A percentile compares a stretch with the other conserved stretches of the same genome.
Conservation (phyloP, 352 stramenopile species). For the Phytophthora hybrid region DNA sequence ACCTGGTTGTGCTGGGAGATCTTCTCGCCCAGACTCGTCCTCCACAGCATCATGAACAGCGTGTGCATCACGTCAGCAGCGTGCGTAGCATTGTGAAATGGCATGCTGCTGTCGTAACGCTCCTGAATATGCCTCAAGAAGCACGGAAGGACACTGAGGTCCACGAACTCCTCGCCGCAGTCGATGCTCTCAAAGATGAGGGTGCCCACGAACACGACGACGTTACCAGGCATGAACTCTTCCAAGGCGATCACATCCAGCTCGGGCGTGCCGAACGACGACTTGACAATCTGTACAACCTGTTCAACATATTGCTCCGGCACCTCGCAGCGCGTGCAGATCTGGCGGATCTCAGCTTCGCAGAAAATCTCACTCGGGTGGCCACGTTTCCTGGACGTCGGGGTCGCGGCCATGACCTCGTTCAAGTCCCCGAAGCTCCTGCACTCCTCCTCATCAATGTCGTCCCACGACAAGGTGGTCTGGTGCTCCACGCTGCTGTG, state of each 20-base stretch:
- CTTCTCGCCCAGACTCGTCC: constrained; percentile 56
- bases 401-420: constrained; percentile 53
- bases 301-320: constrained; percentile 48
- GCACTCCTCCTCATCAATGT: constrained; percentile 46
- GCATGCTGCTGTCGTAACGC: constrained; percentile 70
- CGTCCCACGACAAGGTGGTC: constrained; percentile 59
- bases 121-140: constrained; percentile 74
- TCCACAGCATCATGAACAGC: constrained; percentile 77
- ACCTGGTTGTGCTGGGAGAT: constrained; percentile 77
- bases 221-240: constrained; percentile 67
- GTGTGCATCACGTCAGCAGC: constrained; percentile 83
- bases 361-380: constrained; percentile 57
- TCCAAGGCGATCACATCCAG: constrained; percentile 79
- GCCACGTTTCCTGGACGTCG: constrained; percentile 59
- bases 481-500: constrained; percentile 56
- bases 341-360: constrained; percentile 55
- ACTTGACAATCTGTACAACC: constrained; percentile 60
- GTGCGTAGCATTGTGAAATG: constrained; percentile 87
- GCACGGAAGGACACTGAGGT: constrained; percentile 54
- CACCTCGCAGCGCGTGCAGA: constrained; percentile 61
- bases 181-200: constrained; percentile 79
- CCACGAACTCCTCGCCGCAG: constrained; percentile 57
- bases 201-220: constrained; percentile 74
- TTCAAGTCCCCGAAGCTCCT: constrained; percentile 46
- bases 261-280: constrained; percentile 68